Conservation (phyloP, 1,139 yeast species). For the Pichia sp. region DNA sequence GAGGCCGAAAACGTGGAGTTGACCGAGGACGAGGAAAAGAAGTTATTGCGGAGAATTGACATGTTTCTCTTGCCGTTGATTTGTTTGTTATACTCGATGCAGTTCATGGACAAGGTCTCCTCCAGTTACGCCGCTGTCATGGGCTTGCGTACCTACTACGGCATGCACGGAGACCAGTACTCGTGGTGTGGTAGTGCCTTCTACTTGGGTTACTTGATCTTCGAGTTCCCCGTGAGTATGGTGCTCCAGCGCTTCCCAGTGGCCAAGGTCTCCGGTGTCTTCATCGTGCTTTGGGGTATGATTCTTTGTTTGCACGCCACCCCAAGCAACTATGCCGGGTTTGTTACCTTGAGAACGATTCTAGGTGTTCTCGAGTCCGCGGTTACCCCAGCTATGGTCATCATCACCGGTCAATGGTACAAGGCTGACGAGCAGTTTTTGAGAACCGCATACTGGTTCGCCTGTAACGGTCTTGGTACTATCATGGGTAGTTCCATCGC, state of each 20-base stretch:
- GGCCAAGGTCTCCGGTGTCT: constrained; percentile 36
- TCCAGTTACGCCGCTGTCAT: constrained; percentile 58
- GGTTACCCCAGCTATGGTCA: constrained; percentile 50
- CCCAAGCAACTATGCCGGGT: constrained; percentile 37
- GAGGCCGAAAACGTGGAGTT: constrained; percentile 29
- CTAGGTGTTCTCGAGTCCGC: constrained; percentile 48
- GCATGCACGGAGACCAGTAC: constrained; percentile 50
- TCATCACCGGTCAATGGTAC: constrained; percentile 55
- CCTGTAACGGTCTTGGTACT: constrained; percentile 49
- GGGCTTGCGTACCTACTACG: constrained; percentile 43
- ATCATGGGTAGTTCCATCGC: constrained; percentile 47
- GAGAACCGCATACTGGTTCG: constrained; percentile 48
- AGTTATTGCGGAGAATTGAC: constrained; percentile 52
- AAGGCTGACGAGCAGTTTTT: constrained; percentile 47
- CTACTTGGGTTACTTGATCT: constrained; percentile 49
- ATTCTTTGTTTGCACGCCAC: constrained; percentile 42
- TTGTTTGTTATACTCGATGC: constrained; percentile 52
- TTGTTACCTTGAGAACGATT: constrained; percentile 42
- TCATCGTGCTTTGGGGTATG: constrained; percentile 48
- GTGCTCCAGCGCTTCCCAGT: constrained; percentile 44
- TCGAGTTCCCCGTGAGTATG: constrained; percentile 45
- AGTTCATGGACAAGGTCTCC: constrained; percentile 63
- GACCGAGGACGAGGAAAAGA: constrained; percentile 31
- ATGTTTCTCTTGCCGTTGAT: constrained; percentile 50
- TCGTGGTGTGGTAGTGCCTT: constrained; percentile 57